phyloP scores from a whole-genome alignment of 106 monocot genomes.

The Phalaenopsis equestris region DNA sequence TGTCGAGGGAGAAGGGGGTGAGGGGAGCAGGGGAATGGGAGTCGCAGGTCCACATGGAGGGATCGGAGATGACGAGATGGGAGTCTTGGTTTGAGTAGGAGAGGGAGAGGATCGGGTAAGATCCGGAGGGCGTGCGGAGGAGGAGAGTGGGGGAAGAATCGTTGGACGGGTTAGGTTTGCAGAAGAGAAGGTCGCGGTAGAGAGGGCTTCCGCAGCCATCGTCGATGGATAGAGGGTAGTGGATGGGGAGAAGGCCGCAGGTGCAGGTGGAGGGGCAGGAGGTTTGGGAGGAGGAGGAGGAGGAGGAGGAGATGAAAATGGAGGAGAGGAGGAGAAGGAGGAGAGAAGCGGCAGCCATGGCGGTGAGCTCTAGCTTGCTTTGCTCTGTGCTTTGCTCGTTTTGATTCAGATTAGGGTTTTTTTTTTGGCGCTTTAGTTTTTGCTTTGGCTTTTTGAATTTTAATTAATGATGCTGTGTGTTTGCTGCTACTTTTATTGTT shows the following conservation, averaged over 20 bases:
- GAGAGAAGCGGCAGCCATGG: not conserved
- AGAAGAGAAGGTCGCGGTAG: conserved; percentile 51
- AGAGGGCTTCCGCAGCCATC: conserved; percentile 71
- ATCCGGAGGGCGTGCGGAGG: conserved; percentile 81
- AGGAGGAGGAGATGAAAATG: not conserved
- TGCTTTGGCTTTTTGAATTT: no score
- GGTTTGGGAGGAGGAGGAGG: not conserved
- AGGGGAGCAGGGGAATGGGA: not conserved
- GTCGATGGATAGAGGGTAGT: conserved; percentile 52
- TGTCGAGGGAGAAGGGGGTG: conserved; percentile 71
- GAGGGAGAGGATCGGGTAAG: conserved; percentile 43
- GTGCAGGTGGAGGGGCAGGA: conserved; percentile 47
- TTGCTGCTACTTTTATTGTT: no score
- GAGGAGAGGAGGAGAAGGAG: conserved; percentile 6
- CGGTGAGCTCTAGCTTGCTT: not conserved
- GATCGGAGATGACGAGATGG: conserved; percentile 72
- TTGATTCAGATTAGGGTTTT: no score
- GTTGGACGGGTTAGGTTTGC: conserved; percentile 1
- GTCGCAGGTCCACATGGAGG: conserved; percentile 65
- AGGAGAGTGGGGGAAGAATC: conserved; percentile 23
- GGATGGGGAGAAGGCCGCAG: conserved; percentile 49
- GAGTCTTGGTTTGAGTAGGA: conserved; percentile 41
- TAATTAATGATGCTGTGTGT: no score
- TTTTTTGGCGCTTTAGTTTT: no score
- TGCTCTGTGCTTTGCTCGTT: not conserved